Conservation (phyloP, 1,139 yeast species). For the Geotrichum aggregatum region DNA sequence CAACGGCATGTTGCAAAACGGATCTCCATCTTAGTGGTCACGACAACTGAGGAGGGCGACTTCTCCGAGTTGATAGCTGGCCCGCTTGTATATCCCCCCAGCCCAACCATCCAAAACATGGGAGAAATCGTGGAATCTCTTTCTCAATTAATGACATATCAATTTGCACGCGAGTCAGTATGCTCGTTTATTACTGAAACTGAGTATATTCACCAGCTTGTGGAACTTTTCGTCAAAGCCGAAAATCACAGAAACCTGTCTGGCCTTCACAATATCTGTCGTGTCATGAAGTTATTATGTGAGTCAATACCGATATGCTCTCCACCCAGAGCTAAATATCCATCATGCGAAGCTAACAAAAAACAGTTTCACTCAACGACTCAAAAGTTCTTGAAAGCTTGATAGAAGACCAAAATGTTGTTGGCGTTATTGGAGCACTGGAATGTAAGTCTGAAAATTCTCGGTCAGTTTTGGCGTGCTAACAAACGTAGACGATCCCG, state of each 20-base stretch:
- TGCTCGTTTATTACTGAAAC: slow-evolving; percentile 32
- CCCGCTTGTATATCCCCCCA: slow-evolving; percentile 65
- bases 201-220: slow-evolving; percentile 52
- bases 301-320: slow-evolving; percentile 8
- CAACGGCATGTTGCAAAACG: slow-evolving; percentile 63
- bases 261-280: slow-evolving; percentile 63
- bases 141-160: slow-evolving; percentile 25
- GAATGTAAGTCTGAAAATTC: slow-evolving; percentile 52
- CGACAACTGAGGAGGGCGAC: slow-evolving; percentile 47
- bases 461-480: not conserved
- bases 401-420: slow-evolving; percentile 56
- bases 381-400: slow-evolving; percentile 61
- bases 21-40: slow-evolving; percentile 67
- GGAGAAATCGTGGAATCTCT: slow-evolving; percentile 48
- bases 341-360: not conserved
- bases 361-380: slow-evolving; percentile 50
- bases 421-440: slow-evolving; percentile 69
- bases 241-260: slow-evolving; percentile 51
- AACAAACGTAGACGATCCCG: slow-evolving; percentile 56
- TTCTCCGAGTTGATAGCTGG: slow-evolving; percentile 78
- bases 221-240: slow-evolving; percentile 50
- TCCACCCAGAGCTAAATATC: too few species aligned
- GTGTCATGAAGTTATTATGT: slow-evolving; percentile 56
- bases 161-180: slow-evolving; percentile 38
- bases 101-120: slow-evolving; percentile 45